phyloP scores from a whole-genome alignment of 441 rosid genomes.

The Arabidopsis lyrata region DNA sequence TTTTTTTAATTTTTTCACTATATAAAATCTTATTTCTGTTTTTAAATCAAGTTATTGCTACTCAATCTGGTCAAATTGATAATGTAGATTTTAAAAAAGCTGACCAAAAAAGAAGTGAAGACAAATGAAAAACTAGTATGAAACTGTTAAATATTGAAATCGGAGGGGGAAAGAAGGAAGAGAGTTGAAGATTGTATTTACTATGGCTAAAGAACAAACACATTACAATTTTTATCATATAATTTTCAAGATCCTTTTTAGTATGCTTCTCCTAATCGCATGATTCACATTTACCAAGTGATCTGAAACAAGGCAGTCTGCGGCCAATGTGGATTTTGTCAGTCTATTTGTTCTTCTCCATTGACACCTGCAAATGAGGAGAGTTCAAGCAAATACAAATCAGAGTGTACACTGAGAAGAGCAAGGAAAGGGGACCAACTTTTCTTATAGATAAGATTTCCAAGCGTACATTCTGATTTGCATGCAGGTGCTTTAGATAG shows the following conservation, averaged over 20 bases:
- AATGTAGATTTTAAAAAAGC: not conserved
- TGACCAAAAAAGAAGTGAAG: not conserved
- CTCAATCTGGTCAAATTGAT: not conserved
- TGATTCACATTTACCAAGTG: conserved; percentile 30
- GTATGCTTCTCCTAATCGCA: conserved; percentile 23
- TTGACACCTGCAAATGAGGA: conserved; percentile 23
- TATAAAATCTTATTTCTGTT: no score
- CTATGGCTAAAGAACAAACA: conserved; percentile 22
- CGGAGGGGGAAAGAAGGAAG: not conserved
- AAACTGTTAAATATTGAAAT: conserved; percentile 22
- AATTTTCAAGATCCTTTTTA: not conserved
- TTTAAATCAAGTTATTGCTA: not conserved
- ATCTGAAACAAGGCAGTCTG: conserved; percentile 7
- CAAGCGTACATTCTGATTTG: not conserved
- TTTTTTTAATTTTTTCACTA: no score
- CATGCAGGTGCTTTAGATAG: conserved; percentile 17
- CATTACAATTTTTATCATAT: conserved; percentile 21
- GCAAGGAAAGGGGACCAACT: not conserved
- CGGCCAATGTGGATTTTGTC: not conserved
- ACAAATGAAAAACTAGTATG: not conserved
- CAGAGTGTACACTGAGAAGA: no score
- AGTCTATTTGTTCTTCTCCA: conserved; percentile 28
- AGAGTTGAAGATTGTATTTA: conserved; percentile 25
- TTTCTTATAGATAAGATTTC: not conserved
- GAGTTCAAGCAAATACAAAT: conserved; percentile 2